Evolutionary conservation across 495 filamentous ascomycete genomes (phyloP).

Genomic region (Neurospora sp.): DNA sequence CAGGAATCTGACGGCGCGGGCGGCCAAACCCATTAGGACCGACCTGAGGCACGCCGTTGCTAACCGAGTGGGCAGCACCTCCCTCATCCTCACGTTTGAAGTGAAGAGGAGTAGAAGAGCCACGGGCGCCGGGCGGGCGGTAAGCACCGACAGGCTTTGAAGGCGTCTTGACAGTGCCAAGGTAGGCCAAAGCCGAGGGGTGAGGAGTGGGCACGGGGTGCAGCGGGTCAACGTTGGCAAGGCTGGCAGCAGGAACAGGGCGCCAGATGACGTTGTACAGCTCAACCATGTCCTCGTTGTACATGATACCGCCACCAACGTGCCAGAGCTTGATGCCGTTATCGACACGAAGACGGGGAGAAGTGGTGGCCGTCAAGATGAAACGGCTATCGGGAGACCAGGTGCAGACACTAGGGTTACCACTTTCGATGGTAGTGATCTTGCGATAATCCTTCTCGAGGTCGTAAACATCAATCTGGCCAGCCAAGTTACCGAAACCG

Average conservation of each 20-base stretch:
- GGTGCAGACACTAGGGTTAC: slow-evolving; percentile 86
- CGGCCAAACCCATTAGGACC: slow-evolving; percentile 74
- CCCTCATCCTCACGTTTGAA: slow-evolving; percentile 98
- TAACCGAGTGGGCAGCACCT: slow-evolving; percentile 72
- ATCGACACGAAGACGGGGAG: slow-evolving; percentile 86
- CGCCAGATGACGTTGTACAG: slow-evolving; percentile 90
- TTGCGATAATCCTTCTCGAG: slow-evolving; percentile 84
- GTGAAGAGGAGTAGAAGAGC: slow-evolving; percentile 74
- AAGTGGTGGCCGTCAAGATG: slow-evolving; percentile 93
- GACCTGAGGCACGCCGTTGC: slow-evolving; percentile 61
- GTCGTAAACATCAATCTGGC: slow-evolving; percentile 96
- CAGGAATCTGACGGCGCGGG: slow-evolving; percentile 42
- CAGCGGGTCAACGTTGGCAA: slow-evolving; percentile 63
- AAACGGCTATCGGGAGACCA: slow-evolving; percentile 95
- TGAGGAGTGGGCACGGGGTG: slow-evolving; percentile 72
- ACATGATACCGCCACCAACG: slow-evolving; percentile 81
- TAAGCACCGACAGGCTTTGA: slow-evolving; percentile 94
- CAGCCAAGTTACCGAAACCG: slow-evolving; percentile 93
- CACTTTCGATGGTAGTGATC: slow-evolving; percentile 87
- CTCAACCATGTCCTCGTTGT: slow-evolving; percentile 87
- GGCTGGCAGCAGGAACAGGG: slow-evolving; percentile 51
- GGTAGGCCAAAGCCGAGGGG: slow-evolving; percentile 69
- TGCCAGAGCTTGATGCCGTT: slow-evolving; percentile 96
- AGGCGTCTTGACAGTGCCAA: slow-evolving; percentile 79
- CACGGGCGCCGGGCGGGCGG: slow-evolving; percentile 90